phyloP scores from a whole-genome alignment of 106 monocot genomes.

The Apostasia ramifera region DNA sequence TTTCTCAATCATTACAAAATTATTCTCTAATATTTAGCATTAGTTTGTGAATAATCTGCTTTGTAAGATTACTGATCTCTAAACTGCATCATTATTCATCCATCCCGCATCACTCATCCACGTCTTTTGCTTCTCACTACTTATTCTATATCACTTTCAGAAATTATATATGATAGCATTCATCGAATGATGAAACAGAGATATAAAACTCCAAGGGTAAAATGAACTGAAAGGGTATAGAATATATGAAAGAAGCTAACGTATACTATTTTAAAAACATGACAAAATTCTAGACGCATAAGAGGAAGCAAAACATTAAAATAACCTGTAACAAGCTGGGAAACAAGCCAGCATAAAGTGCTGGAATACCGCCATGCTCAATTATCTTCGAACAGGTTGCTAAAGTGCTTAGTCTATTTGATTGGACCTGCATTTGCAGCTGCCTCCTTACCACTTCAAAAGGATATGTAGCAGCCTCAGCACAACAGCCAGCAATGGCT shows the following conservation, averaged over 20 bases:
- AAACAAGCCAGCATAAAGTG: constrained; percentile 86
- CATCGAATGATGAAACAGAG: too few species aligned
- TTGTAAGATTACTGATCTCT: too few species aligned
- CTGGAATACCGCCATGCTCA: constrained; percentile 75
- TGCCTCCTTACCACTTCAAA: constrained; percentile 89
- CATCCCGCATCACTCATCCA: too few species aligned
- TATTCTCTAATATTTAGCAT: too few species aligned
- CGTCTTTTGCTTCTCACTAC: too few species aligned
- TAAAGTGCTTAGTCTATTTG: constrained; percentile 64
- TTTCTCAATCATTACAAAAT: too few species aligned
- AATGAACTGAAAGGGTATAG: too few species aligned
- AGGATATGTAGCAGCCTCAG: constrained; percentile 94
- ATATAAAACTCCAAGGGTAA: too few species aligned
- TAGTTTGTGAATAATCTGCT: too few species aligned
- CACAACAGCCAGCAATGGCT: constrained; percentile 89
- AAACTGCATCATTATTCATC: too few species aligned
- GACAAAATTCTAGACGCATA: neutral
- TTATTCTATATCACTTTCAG: too few species aligned
- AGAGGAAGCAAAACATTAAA: neutral
- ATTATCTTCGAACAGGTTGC: constrained; percentile 75
- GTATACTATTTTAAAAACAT: neutral
- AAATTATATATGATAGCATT: too few species aligned
- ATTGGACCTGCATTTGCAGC: constrained; percentile 82
- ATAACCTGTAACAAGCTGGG: constrained; percentile 93
- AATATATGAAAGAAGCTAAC: neutral